Evolutionary conservation across 2,329 filamentous ascomycete species (phyloP).

Genomic region (Pestalotiopsis sp.): DNA sequence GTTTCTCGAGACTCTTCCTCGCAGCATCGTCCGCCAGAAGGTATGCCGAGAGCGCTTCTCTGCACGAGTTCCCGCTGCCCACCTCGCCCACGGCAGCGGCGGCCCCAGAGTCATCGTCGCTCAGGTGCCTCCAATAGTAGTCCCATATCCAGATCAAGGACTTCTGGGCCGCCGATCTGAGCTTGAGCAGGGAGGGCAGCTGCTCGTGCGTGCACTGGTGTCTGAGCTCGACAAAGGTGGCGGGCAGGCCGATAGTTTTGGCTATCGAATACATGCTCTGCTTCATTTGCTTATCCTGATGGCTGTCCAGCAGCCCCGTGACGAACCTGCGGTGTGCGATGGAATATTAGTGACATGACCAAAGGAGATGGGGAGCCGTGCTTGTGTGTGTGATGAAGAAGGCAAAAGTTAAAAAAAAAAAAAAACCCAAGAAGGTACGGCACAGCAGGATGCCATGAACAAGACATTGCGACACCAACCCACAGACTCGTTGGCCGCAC

Average conservation of each 20-base stretch:
- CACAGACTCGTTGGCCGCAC: not conserved
- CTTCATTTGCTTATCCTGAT: conserved; percentile 67
- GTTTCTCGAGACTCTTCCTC: conserved; percentile 25
- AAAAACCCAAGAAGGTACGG: not conserved
- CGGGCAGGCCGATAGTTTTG: conserved; percentile 68
- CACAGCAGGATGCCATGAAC: not conserved
- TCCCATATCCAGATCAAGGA: conserved; percentile 86
- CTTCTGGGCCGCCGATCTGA: conserved; percentile 69
- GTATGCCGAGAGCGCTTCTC: conserved; percentile 38
- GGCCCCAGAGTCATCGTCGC: conserved; percentile 9
- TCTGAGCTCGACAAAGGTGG: conserved; percentile 83
- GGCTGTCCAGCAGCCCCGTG: conserved; percentile 76
- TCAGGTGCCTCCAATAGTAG: conserved; percentile 74
- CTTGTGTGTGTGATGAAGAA: too few relatives aligned
- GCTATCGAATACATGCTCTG: conserved; percentile 74
- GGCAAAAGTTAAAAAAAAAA: not conserved
- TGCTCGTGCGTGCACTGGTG: conserved; percentile 92
- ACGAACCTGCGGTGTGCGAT: conserved; percentile 63
- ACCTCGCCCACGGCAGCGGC: conserved; percentile 11
- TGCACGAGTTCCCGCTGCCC: conserved; percentile 23
- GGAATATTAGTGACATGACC: not conserved
- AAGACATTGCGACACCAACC: not conserved
- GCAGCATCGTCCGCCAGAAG: conserved; percentile 27
- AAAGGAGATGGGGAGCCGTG: not conserved
- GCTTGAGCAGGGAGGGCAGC: conserved; percentile 72